phyloP scores from a whole-genome alignment of 768 basidiomycete genomes.

The Dictyophora rubrovolvata region DNA sequence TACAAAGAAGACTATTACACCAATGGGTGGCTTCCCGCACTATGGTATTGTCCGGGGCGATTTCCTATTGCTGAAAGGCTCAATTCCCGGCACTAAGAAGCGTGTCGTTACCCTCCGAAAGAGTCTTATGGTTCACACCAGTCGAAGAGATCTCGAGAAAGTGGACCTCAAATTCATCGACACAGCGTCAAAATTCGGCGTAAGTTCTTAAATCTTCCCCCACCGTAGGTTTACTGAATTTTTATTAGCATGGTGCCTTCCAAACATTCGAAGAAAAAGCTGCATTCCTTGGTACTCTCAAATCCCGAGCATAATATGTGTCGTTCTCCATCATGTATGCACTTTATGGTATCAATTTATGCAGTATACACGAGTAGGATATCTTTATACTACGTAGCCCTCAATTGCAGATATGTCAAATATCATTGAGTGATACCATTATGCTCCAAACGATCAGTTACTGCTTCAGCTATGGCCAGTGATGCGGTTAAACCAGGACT shows the following conservation, averaged over 20 bases:
- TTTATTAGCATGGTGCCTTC: slow-evolving; percentile 80
- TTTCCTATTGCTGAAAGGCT: slow-evolving; percentile 95
- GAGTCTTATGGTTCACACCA: slow-evolving; percentile 93
- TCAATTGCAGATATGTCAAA: not conserved
- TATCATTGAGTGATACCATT: not conserved
- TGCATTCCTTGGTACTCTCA: slow-evolving; percentile 89
- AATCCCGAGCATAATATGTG: slow-evolving; percentile 56
- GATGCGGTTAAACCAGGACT: slow-evolving; percentile 84
- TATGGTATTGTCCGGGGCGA: slow-evolving; percentile 99
- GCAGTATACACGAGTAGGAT: not conserved
- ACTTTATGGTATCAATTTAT: not conserved
- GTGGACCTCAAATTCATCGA: slow-evolving; percentile 98
- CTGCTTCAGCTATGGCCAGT: slow-evolving; percentile 78
- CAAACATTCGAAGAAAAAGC: slow-evolving; percentile 95
- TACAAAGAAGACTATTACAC: slow-evolving; percentile 88
- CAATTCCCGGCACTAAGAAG: slow-evolving; percentile 93
- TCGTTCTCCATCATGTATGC: slow-evolving; percentile 17
- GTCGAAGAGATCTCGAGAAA: slow-evolving; percentile 94
- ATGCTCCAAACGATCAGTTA: slow-evolving; percentile 37
- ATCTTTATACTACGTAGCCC: not conserved
- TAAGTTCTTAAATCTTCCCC: slow-evolving; percentile 31
- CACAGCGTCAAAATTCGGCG: slow-evolving; percentile 94
- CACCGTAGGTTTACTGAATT: not conserved
- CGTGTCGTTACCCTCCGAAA: slow-evolving; percentile 96
- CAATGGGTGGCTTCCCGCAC: slow-evolving; percentile 98